Base-by-base conservation (phyloP, 495 filamentous ascomycete species). In the Bryoglossum gracile region DNA sequence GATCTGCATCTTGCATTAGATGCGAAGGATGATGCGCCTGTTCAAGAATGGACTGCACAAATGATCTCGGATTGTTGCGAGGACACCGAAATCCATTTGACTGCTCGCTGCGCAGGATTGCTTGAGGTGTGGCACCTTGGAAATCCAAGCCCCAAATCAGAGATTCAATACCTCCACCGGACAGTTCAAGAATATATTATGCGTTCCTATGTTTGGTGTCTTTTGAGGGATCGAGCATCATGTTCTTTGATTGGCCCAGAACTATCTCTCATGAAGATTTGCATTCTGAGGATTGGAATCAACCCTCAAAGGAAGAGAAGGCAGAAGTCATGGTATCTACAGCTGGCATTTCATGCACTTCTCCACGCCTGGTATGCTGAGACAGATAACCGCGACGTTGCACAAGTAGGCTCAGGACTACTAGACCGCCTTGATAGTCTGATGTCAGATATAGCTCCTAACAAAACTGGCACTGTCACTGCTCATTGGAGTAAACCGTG, bases 81-180 rank as follows among this genome's bases (percentile, higher is more conserved):
- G 13, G 14, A 26, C 8, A 36, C 28, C 3, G 21, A 28, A 1
- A 8, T 35, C 17, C 53, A 32, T 4, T 21, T 56, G 16, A 41
- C 14, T 13, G 32, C 47, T 18, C 25, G 53, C 5, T 56, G 47
- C 33, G 53, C 42, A 17, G 53, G 53, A 3, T 37, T 56, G 5
- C 18, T 56, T 0, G 47, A 51, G 36, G n/a, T 51, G 3, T 42
- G 5, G 11, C 1, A 25, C n/a, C 1, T 14, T 18, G 28, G 16
- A 11, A 13, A 23, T 32, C 14, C 11, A 14, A 8, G 43, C 0
- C 16, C 13, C n/a, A 2, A 1, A 2, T 23, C 32, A 2, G 21
- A 18, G 14, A 30, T 53, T 19, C 14, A 9, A 1, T 53, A 42
- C 25, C 19, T 53, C 10, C 51, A 53, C 30, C 25, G 51, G 16